A percentile compares a stretch with the other conserved stretches of the same genome.
Conservation (phyloP, 2,329 filamentous ascomycete species). For the Cladophialophora bantiana region DNA sequence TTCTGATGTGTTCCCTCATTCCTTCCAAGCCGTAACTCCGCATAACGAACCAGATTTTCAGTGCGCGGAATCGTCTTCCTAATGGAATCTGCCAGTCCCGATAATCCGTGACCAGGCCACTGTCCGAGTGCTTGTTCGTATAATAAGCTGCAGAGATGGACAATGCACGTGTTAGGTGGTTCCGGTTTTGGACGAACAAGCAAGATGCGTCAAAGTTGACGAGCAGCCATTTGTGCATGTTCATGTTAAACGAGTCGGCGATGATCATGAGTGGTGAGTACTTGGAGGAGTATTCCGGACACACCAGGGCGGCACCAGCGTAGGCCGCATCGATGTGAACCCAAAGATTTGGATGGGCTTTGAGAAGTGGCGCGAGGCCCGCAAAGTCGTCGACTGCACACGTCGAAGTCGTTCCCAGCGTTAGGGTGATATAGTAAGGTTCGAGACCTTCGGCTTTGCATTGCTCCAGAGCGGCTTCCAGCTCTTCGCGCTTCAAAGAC, state of each 20-base stretch:
- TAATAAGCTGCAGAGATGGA: conserved; percentile 83
- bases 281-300: conserved; percentile 75
- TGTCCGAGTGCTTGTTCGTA: conserved; percentile 79
- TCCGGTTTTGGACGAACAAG: conserved; percentile 77
- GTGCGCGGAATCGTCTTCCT: conserved; percentile 81
- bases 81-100: conserved; percentile 97
- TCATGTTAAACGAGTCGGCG: conserved; percentile 85
- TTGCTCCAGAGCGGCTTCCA: conserved; percentile 69
- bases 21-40: conserved; percentile 80
- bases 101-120: conserved; percentile 89
- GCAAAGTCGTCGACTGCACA: conserved; percentile 85
- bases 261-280: conserved; percentile 55
- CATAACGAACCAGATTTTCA: conserved; percentile 97
- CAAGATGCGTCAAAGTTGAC: conserved; percentile 89
- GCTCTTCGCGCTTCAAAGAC: conserved; percentile 69
- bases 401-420: conserved; percentile 84
- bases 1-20: conserved; percentile 74
- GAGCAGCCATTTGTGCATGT: conserved; percentile 97
- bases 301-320: conserved; percentile 82
- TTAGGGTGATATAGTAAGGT: conserved; percentile 86
- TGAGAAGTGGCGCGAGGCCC: conserved; percentile 63
- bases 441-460: conserved; percentile 73
- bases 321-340: conserved; percentile 94
- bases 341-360: conserved; percentile 71
- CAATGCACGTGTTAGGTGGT: conserved; percentile 79